These are phyloP conservation scores for Cucumis cinereus DNA, from an alignment of 306 rosid genomes.

Conservation along the genomic window DNA sequence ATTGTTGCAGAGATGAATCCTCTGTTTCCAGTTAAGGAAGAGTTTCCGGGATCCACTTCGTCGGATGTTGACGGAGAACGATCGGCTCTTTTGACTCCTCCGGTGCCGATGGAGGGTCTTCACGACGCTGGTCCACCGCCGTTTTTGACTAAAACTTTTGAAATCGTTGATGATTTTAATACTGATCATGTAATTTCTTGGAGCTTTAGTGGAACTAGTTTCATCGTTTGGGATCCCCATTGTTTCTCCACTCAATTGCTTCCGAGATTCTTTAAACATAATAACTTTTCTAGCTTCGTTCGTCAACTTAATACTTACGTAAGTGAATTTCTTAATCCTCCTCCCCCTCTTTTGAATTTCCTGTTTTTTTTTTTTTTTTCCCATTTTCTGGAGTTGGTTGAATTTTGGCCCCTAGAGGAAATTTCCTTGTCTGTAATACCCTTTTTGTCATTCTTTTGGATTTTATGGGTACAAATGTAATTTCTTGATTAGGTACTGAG, in stretches of 20 bases:
- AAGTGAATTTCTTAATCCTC: conserved; percentile 15
- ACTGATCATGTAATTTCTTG: conserved; percentile 59
- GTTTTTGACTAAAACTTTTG: conserved; percentile 72
- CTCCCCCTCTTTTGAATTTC: background rate
- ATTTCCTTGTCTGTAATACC: background rate
- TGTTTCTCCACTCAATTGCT: conserved; percentile 45
- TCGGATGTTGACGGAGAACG: conserved; percentile 18
- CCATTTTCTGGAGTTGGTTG: background rate
- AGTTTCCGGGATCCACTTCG: conserved; percentile 26
- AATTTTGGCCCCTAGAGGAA: background rate
- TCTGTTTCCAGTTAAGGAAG: conserved; percentile 44
- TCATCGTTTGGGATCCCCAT: conserved; percentile 78
- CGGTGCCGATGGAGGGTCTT: conserved; percentile 77
- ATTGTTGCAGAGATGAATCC: conserved; percentile 30
- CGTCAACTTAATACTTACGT: conserved; percentile 90
- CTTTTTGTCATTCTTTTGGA: background rate
- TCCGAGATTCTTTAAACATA: conserved; percentile 75
- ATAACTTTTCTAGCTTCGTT: conserved; percentile 84
- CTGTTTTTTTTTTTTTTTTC: background rate
- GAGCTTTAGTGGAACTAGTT: conserved; percentile 60
- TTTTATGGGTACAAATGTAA: background rate
- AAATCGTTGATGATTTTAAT: conserved; percentile 59
- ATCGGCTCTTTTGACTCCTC: conserved; percentile 21
- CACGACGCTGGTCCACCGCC: conserved; percentile 86
- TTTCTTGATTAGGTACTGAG: background rate